A percentile compares a stretch with the other conserved stretches of the same genome.
These are phyloP conservation scores for Aspergillus hiratsukae DNA, from an alignment of 2,329 filamentous ascomycete genomes.

Conservation along the genomic window DNA sequence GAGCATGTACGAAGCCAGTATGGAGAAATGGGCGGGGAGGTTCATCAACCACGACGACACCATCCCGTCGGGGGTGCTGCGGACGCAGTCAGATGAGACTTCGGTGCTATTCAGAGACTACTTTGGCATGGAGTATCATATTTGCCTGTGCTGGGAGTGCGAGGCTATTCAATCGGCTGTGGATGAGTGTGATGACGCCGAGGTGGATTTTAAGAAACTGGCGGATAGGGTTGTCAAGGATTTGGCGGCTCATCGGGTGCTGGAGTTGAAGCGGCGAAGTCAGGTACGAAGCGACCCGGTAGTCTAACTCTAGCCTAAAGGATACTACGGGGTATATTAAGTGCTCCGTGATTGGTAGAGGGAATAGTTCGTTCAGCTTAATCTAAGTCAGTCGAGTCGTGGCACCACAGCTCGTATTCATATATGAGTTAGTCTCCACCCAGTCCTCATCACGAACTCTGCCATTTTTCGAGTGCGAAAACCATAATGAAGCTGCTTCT, in stretches of 20 bases:
- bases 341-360: no score
- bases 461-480: no score
- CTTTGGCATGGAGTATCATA: constrained; percentile 61
- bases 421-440: no score
- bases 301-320: no score
- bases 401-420: no score
- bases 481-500: background rate
- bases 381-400: no score
- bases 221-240: background rate
- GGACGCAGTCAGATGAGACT: constrained; percentile 51
- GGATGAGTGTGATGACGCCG: background rate
- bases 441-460: no score
- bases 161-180: constrained; percentile 49
- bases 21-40: constrained; percentile 35
- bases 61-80: constrained; percentile 60
- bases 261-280: background rate
- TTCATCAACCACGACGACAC: constrained; percentile 79
- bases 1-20: constrained; percentile 34
- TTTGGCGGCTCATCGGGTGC: background rate
- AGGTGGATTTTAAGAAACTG: background rate
- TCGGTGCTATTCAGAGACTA: constrained; percentile 3
- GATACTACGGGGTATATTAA: no score
- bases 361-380: no score
- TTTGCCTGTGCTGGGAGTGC: constrained; percentile 77
- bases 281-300: background rate